Conservation (phyloP, 108 stramenopile genomes). For the Nitzschia palea region DNA sequence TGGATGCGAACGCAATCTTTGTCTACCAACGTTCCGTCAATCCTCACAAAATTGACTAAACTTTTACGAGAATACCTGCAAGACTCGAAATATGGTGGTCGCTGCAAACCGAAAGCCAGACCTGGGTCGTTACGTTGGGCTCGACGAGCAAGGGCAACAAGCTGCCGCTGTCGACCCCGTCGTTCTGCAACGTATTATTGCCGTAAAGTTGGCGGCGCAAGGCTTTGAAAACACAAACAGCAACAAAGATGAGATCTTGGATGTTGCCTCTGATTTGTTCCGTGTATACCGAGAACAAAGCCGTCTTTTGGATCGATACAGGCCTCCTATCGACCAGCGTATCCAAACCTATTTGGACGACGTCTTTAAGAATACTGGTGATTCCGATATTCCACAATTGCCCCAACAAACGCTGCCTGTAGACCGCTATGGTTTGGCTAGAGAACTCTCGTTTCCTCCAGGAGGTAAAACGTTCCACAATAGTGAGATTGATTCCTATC, state of each 20-base stretch:
- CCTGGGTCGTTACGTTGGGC: slow-evolving; percentile 50
- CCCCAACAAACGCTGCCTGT: slow-evolving; percentile 42
- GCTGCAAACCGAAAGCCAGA: slow-evolving; percentile 25
- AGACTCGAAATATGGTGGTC: slow-evolving; percentile 25
- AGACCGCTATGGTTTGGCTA: slow-evolving; percentile 56
- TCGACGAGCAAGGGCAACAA: slow-evolving; percentile 45
- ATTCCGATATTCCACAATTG: slow-evolving; percentile 22
- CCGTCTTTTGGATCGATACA: slow-evolving; percentile 46
- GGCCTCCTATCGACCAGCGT: slow-evolving; percentile 49
- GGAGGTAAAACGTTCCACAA: slow-evolving; percentile 57
- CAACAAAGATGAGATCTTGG: slow-evolving; percentile 40
- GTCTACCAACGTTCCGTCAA: too few species aligned
- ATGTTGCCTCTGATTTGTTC: slow-evolving; percentile 58
- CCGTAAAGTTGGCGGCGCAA: slow-evolving; percentile 55
- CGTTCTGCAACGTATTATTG: slow-evolving; percentile 42
- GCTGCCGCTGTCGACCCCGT: slow-evolving; percentile 36
- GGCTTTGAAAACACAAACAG: slow-evolving; percentile 39
- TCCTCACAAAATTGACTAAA: too few species aligned
- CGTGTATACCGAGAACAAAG: slow-evolving; percentile 51
- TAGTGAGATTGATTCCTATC: slow-evolving; percentile 40
- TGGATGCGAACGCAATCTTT: too few species aligned
- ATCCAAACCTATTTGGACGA: slow-evolving; percentile 58
- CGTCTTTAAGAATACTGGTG: slow-evolving; percentile 43
- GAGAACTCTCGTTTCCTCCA: slow-evolving; percentile 52
- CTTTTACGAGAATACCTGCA: too few species aligned